Evolutionary conservation across 2,329 filamentous ascomycete species (phyloP), one percentile per base, ranked within the genome.

Genomic region (Helicocarpus griseus): DNA sequence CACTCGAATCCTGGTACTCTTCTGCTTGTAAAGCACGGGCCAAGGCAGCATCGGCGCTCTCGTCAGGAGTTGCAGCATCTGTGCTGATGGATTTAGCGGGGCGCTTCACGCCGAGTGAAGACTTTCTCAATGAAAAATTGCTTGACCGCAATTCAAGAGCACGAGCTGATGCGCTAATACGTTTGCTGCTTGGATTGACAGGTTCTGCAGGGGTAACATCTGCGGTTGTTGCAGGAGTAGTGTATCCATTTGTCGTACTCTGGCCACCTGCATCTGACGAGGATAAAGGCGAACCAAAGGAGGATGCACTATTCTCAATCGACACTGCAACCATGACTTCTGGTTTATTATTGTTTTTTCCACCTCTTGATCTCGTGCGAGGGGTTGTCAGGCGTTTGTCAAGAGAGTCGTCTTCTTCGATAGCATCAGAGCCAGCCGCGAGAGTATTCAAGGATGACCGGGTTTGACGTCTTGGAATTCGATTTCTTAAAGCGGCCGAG

Each of bases 151-250:
- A 65, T 53, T 72, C 68, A 45, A 68, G 66, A n/a, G 69, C 72
- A 50, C 74, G 73, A 39, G 69, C 68, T 9, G 73, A 68, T 22
- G 74, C 71, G 57, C 67, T 70, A n/a, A 74, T 61, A 28, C 67
- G 61, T 36, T 60, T 61, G 54, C 59, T 43, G 11, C 33, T 38
- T 5, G 51, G 31, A 29, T 51, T 53, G 19, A 57, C 63, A 26
- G 60, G 60, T 22, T 72, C 69, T 21, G 70, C 73, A 3, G 80
- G 81, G 8, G 81, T 83, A 17, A 70, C 72, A 44, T 73, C 69
- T 50, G 75, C 72, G 63, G 79, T 83, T 19, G 83, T 86, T 35
- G 73, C 77, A 4, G 82, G 81, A 3, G 83, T 86, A 53, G 80
- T 81, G 59, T 77, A 78, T 17, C 74, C 77, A 35, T 72, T 70